Conservation (phyloP, 2,329 filamentous ascomycete genomes). For the Penicillium nordicum region DNA sequence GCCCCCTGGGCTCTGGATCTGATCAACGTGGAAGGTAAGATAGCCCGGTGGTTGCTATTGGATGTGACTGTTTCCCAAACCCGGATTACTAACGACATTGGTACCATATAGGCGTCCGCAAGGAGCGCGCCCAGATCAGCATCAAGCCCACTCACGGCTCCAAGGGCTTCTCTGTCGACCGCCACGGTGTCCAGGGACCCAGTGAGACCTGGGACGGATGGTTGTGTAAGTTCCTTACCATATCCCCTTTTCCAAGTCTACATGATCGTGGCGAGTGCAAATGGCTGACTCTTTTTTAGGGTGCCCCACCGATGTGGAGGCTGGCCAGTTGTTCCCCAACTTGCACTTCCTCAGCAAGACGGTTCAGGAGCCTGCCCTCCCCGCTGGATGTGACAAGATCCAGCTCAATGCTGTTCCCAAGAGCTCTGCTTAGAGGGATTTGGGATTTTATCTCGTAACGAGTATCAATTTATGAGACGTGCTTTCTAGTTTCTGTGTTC, state of each 20-base stretch:
- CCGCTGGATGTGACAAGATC: conserved; percentile 13
- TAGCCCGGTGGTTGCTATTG: not conserved
- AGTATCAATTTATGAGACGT: not conserved
- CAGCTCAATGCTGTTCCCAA: conserved; percentile 1
- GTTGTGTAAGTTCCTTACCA: conserved; percentile 34
- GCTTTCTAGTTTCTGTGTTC: not conserved
- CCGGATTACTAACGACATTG: not conserved
- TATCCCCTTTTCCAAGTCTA: not conserved
- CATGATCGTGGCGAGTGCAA: too few relatives aligned
- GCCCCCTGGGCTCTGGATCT: conserved; percentile 15
- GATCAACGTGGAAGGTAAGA: conserved; percentile 7
- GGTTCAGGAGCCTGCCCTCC: conserved; percentile 1
- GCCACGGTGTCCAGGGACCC: conserved; percentile 1
- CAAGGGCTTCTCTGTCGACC: conserved; percentile 11
- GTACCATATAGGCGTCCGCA: conserved; percentile 1
- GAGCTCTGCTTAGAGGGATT: not conserved
- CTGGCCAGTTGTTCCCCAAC: conserved; percentile 7
- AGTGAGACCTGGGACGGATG: conserved; percentile 14
- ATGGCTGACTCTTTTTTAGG: not conserved
- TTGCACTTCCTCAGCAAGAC: conserved; percentile 10
- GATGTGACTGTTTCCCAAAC: not conserved
- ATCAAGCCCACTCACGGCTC: conserved; percentile 13
- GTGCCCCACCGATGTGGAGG: conserved; percentile 5
- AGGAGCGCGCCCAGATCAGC: conserved; percentile 16
- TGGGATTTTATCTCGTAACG: not conserved